phyloP scores from a whole-genome alignment of 495 filamentous ascomycete genomes.

The Tuber melanosporum region DNA sequence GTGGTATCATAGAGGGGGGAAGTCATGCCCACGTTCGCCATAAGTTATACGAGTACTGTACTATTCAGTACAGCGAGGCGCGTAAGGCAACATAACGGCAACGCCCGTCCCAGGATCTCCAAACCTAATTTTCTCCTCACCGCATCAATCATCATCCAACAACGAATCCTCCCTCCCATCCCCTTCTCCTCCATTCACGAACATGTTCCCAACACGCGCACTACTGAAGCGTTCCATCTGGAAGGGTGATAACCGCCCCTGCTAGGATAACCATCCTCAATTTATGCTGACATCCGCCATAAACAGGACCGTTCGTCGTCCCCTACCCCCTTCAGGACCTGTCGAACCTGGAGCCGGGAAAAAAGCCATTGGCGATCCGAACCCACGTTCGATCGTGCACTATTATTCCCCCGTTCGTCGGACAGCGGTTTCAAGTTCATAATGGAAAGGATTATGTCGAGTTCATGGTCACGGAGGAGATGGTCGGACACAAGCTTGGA shows the following conservation, averaged over 20 bases:
- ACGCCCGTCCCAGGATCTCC: neutral
- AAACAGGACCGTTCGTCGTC: constrained; percentile 27
- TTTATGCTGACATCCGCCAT: constrained; percentile 8
- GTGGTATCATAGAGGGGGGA: too few species aligned
- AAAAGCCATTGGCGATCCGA: constrained; percentile 64
- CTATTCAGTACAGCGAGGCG: neutral
- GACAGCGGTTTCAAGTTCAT: constrained; percentile 84
- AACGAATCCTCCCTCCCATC: neutral
- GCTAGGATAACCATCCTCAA: neutral
- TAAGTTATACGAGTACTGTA: too few species aligned
- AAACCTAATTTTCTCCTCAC: neutral
- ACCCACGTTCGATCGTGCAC: constrained; percentile 87
- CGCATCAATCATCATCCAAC: neutral
- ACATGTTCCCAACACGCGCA: constrained; percentile 52
- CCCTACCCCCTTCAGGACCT: constrained; percentile 8
- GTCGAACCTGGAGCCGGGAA: constrained; percentile 42
- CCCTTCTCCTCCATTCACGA: constrained; percentile 15
- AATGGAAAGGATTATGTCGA: constrained; percentile 93
- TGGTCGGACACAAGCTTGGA: constrained; percentile 96
- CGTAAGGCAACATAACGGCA: neutral
- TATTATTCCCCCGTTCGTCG: constrained; percentile 93
- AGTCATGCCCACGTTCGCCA: too few species aligned
- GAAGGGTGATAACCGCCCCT: constrained; percentile 48
- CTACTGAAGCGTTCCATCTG: constrained; percentile 54
- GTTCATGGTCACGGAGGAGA: constrained; percentile 84